Evolutionary conservation across 305 asterid species (phyloP), one percentile per base, ranked within the genome.

Genomic region (Caryopteris hybrid): DNA sequence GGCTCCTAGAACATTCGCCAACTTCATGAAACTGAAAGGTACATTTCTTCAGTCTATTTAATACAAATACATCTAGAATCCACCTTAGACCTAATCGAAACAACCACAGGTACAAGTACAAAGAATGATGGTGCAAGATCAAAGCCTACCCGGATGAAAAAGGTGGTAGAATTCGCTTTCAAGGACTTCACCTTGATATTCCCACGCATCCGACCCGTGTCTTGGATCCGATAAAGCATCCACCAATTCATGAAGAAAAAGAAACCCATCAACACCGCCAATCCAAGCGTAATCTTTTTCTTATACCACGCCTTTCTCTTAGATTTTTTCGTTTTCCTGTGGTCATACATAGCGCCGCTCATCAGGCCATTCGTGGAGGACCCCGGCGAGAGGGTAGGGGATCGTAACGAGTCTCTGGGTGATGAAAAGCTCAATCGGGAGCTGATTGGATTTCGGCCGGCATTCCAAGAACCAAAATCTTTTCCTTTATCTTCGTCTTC

Each of bases 161-260:
- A 73, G 45, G 85, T 79, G 61, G 95, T 85, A 5, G 86, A 76
- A 69, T 91, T 86, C 18, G 65, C 68, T 58, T 84, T 79, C 89
- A 93, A 76, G 63, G 77, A 65, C 75, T 77, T 77, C 66, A 90
- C 70, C 83, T 80, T 74, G 56, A 87, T 45, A 66, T 62, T 80
- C 48, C 76, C 57, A 14, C 38, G 68, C 11, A 59, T 51, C 69
- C 75, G 80, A 68, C 81, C 84, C 64, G 90, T 58, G 10, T 82
- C 84, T 31, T 82, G 92, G 81, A 90, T 88, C 88, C 95, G 84
- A 20, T 75, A 82, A 73, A 93, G 75, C 88, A 90, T 88, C 96
- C 94, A 93, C 88, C 91, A 83, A 73, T 93, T 86, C 73, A 81
- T 68, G 7, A 69, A n/a, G 62, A 93, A 76, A 71, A 90, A 82